Conservation (phyloP, 2,329 filamentous ascomycete species). For the Trichoderma asperellum region DNA sequence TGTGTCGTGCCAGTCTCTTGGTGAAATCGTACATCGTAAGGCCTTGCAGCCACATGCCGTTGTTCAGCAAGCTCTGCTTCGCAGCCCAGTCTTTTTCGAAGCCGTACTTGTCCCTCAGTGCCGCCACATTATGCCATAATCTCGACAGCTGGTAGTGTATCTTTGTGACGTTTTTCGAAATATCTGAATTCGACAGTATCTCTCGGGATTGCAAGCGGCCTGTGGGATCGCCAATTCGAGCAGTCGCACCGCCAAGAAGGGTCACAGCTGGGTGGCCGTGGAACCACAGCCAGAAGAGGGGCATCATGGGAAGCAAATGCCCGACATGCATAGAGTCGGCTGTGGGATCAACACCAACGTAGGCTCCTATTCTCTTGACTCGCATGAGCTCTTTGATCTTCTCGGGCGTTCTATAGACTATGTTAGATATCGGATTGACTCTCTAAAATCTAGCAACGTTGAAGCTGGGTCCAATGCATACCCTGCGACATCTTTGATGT, state of each 20-base stretch:
- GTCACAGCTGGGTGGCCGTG: slow-evolving; percentile 71
- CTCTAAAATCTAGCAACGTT: neutral
- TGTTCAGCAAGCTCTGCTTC: slow-evolving; percentile 73
- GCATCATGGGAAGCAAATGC: slow-evolving; percentile 80
- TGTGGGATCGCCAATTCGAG: slow-evolving; percentile 77
- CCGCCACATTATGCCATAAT: slow-evolving; percentile 75
- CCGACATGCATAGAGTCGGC: slow-evolving; percentile 79
- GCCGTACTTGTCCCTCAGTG: slow-evolving; percentile 66
- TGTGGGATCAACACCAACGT: slow-evolving; percentile 83
- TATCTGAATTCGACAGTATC: slow-evolving; percentile 53
- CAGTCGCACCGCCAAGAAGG: slow-evolving; percentile 74
- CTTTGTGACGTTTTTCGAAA: slow-evolving; percentile 67
- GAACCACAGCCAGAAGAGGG: slow-evolving; percentile 81
- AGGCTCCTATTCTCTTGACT: slow-evolving; percentile 69
- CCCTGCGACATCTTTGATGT: slow-evolving; percentile 76
- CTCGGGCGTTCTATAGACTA: slow-evolving; percentile 46
- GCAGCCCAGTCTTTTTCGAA: slow-evolving; percentile 67
- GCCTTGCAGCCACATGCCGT: slow-evolving; percentile 79
- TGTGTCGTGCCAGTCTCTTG: slow-evolving; percentile 70
- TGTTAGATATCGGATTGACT: neutral
- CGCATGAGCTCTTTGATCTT: slow-evolving; percentile 67
- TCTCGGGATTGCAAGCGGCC: slow-evolving; percentile 67
- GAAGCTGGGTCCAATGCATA: slow-evolving; percentile 45
- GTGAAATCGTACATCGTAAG: slow-evolving; percentile 75
- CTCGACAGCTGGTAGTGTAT: slow-evolving; percentile 71